Evolutionary conservation across 108 stramenopile species (phyloP).

Genomic region (Stephanodiscus triporus): DNA sequence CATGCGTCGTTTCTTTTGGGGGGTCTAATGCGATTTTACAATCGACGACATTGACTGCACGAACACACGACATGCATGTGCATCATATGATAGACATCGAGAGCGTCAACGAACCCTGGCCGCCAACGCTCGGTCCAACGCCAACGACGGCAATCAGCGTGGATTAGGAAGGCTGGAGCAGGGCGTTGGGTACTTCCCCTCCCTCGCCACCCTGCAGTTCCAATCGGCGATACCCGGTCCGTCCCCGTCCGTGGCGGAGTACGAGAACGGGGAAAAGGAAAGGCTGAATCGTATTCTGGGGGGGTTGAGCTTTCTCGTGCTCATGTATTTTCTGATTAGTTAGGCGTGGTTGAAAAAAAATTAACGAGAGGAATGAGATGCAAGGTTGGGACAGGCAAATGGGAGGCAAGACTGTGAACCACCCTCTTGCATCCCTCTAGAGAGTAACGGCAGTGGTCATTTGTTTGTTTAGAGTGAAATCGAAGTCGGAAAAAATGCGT

Average conservation of each 20-base stretch:
- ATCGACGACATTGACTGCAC: too few species aligned
- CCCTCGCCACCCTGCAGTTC: conserved; percentile 48
- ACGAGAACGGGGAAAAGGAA: conserved; percentile 42
- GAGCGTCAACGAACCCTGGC: conserved; percentile 48
- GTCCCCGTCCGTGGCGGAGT: conserved; percentile 37
- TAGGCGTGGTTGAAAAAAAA: conserved; percentile 11
- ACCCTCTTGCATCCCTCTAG: too few species aligned
- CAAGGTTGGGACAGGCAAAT: too few species aligned
- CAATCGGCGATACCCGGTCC: conserved; percentile 47
- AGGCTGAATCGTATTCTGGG: conserved; percentile 39
- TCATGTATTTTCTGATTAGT: conserved; percentile 39
- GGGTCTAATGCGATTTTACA: too few species aligned
- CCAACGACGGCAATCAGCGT: conserved; percentile 5
- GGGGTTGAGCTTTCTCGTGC: conserved; percentile 21
- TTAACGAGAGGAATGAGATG: too few species aligned
- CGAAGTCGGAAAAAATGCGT: too few species aligned
- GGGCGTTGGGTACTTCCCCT: conserved; percentile 49
- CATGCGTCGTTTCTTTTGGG: too few species aligned
- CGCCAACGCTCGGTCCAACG: conserved; percentile 25
- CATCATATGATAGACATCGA: conserved; percentile 28
- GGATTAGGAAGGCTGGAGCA: conserved; percentile 45
- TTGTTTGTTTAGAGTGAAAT: too few species aligned
- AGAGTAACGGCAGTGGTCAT: too few species aligned
- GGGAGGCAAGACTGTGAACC: too few species aligned
- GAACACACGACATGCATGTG: background rate